phyloP scores from a whole-genome alignment of 352 stramenopile genomes.

The Sclerospora graminicola region DNA sequence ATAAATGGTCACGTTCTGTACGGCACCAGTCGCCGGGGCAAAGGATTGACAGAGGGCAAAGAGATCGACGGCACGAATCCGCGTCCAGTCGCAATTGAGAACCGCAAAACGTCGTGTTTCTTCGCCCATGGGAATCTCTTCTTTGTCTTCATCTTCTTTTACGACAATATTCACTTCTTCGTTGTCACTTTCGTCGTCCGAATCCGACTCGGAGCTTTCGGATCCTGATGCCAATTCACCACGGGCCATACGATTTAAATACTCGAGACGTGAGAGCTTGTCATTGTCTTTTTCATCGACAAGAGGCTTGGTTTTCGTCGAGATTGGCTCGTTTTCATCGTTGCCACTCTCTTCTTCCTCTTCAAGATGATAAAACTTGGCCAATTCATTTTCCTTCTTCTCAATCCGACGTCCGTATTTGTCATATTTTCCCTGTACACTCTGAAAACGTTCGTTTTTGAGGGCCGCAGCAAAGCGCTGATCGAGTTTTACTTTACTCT shows the following conservation, averaged over 20 bases:
- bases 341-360: conserved; percentile 30
- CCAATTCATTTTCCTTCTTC: conserved; percentile 65
- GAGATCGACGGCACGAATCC: conserved; percentile 92
- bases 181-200: conserved; percentile 38
- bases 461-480: conserved; percentile 61
- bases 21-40: conserved; percentile 76
- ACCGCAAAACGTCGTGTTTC: conserved; percentile 88
- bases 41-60: conserved; percentile 93
- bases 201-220: conserved; percentile 40
- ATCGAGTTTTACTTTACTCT: conserved; percentile 80
- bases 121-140: conserved; percentile 75
- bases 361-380: conserved; percentile 75
- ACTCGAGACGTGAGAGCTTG: conserved; percentile 73
- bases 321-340: not conserved
- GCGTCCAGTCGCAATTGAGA: conserved; percentile 95
- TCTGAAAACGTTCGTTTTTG: conserved; percentile 73
- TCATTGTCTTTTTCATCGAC: conserved; percentile 19
- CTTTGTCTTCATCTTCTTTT: conserved; percentile 62
- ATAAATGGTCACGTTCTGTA: conserved; percentile 93
- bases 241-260: conserved; percentile 78
- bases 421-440: conserved; percentile 76
- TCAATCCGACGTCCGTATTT: conserved; percentile 80
- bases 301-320: too few species aligned
- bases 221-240: conserved; percentile 56
- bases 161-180: conserved; percentile 29